Evolutionary conservation across 352 stramenopile genomes (phyloP).

Genomic region (Pythium plurisporium): DNA sequence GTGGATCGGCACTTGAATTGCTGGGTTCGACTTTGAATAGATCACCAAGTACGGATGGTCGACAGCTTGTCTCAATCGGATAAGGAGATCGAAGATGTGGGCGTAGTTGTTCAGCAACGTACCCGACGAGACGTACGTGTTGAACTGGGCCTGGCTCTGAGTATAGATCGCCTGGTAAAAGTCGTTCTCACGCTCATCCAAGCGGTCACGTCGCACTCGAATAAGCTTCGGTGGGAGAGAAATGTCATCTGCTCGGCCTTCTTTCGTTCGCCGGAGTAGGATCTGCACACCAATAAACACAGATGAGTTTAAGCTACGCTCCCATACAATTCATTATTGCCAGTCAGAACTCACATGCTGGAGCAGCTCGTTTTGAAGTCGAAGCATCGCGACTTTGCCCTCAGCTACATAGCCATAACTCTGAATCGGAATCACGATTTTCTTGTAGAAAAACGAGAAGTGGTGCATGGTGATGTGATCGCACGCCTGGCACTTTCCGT

Average conservation of each 20-base stretch:
- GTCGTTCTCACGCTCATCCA: conserved; percentile 93
- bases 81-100: conserved; percentile 98
- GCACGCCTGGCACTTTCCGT: conserved; percentile 89
- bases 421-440: conserved; percentile 98
- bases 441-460: conserved; percentile 98
- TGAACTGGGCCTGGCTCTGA: conserved; percentile 96
- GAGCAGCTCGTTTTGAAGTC: conserved; percentile 92
- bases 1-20: conserved; percentile 51
- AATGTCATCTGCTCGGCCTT: conserved; percentile 95
- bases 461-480: conserved; percentile 94
- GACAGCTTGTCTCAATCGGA: conserved; percentile 96
- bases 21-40: conserved; percentile 85
- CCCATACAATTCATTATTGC: too few species aligned
- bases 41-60: conserved; percentile 98
- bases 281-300: conserved; percentile 48
- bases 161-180: conserved; percentile 99
- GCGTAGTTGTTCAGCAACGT: conserved; percentile 99
- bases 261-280: conserved; percentile 97
- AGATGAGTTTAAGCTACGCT: too few species aligned
- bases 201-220: conserved; percentile 74
- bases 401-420: conserved; percentile 92
- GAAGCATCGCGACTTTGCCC: conserved; percentile 94
- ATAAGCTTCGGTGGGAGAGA: conserved; percentile 50
- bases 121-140: conserved; percentile 96
- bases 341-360: conserved; percentile 71